Evolutionary conservation across 75 land plant genomes (phyloP), one percentile per base, ranked within the genome.

Genomic region (Pinus albicaulis): DNA sequence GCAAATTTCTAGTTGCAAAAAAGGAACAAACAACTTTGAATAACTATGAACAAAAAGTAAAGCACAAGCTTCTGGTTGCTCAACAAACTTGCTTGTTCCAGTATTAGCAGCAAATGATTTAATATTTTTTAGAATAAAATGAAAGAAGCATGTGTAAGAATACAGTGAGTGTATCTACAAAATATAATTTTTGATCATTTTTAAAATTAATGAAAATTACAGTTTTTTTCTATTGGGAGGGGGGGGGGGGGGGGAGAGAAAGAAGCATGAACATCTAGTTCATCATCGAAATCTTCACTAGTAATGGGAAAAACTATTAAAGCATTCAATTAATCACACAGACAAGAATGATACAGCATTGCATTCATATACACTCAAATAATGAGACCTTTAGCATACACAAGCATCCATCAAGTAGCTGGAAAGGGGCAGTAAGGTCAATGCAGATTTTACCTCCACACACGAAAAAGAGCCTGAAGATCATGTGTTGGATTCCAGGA

Each of bases 401-500:
- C 15, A 17, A 64, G 41, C 19, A 64, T 64, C 38, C 68, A 64
- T 28, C n/a, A 68, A 68, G 23, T 10, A 38, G 14, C 23, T 38
- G 48, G 5, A 41, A 68, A n/a, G 8, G 41, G 48, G 41, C 13
- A 41, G n/a, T 41, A 17, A 7, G 20, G 19, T n/a, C 22, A 28
- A 41, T 38, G 13, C 31, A 17, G 19, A 72, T 55, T 13, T 44
- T 78, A 93, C 99, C 99, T 95, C 98, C 99, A 98, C 72, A 85
- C 98, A 25, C 99, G 95, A 78, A 85, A 98, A 70, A 98, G 92
- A 61, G 99, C 99, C 77, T 98, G 99, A 76, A 98, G 86, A 77
- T 98, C 99, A 87, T 98, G 88, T 34, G 99, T 98, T 59, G 99
- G 99, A 76, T 98, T 98, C 99, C 99, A 98, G 7, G 99, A 98